A percentile compares a stretch with the other conserved stretches of the same genome.
These are phyloP conservation scores for Panaeolus papilionaceus DNA, from an alignment of 768 basidiomycete genomes.

Conservation along the genomic window DNA sequence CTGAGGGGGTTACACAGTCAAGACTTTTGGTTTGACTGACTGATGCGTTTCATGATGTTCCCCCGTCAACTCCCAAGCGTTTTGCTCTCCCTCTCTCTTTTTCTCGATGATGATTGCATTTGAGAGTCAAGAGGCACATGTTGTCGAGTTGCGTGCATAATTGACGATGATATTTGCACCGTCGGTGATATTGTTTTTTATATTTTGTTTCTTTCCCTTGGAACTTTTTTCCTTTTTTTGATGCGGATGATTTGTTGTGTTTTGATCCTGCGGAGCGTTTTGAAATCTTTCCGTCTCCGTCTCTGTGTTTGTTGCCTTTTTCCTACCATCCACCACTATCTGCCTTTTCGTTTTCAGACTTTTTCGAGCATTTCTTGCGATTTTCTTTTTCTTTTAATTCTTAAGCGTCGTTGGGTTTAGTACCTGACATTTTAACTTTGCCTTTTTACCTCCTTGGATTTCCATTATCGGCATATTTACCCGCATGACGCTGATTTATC, in stretches of 20 bases:
- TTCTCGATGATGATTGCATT: not conserved
- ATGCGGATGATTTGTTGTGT: not conserved
- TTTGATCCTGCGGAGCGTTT: not conserved
- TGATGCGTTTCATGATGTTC: not conserved
- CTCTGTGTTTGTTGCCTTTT: not conserved
- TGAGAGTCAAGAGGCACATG: not conserved
- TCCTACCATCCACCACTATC: not conserved
- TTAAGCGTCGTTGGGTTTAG: not conserved
- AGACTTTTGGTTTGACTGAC: too few relatives aligned
- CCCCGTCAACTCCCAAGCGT: not conserved
- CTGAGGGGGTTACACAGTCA: too few relatives aligned
- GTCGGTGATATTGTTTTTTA: conserved; percentile 4
- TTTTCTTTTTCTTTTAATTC: not conserved
- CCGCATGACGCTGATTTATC: conserved; percentile 7
- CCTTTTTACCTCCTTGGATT: not conserved
- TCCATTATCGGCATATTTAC: not conserved
- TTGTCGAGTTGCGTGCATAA: not conserved
- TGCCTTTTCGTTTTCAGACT: not conserved
- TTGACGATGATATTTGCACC: not conserved
- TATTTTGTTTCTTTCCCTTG: not conserved
- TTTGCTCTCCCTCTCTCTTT: not conserved
- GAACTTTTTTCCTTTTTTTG: not conserved
- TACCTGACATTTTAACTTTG: not conserved
- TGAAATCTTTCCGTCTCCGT: not conserved
- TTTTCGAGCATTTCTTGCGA: not conserved